Evolutionary conservation across 2,329 filamentous ascomycete genomes (phyloP), one percentile per base, ranked within the genome.

Genomic region (Myriosclerotinia curreyana): DNA sequence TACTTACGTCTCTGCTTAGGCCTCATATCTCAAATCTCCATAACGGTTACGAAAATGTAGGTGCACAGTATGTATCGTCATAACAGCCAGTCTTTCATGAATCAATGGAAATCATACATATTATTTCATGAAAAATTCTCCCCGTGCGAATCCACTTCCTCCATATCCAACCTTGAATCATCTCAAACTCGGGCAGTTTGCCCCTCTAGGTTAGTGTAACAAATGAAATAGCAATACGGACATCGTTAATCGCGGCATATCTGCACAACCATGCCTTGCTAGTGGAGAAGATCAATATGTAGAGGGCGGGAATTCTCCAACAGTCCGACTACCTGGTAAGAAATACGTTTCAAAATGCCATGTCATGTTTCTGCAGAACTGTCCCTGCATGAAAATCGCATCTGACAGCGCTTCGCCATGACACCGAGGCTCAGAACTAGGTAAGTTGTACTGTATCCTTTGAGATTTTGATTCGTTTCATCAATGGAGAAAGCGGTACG

Each of bases 381-480:
- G 7, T 46, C 42, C 40, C 40, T 58, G 54, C 42, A 48, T 36
- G 42, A 48, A 20, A 34, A n/a, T 46, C n/a, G 31, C 28, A 58
- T 20, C n/a, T 46, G 28, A 17, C 28, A 36, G 40, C 28, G 40
- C 54, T 46, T 34, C 14, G 54, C 22, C 3, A 34, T 22, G 28
- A 36, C 34, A 15, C 7, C 31, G 28, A 36, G 20, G 20, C 5
- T 12, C 28, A 5, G 28, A 1, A 9, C 15, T 11, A 9, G 2
- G 8, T 22, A 9, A 48, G n/a, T 48, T 22, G 9, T 48, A 48
- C 12, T 22, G 9, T 48, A 48, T 22, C n/a, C 14, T 9, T 52
- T 34, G 7, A 22, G 28, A 46, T 20, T 34, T 15, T 12, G 20
- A 28, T 31, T 7, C 22, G 38, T 44, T 42, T 31, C 15, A 55